Conservation (phyloP, 108 stramenopile species). For the Cylindrotheca closterium region DNA sequence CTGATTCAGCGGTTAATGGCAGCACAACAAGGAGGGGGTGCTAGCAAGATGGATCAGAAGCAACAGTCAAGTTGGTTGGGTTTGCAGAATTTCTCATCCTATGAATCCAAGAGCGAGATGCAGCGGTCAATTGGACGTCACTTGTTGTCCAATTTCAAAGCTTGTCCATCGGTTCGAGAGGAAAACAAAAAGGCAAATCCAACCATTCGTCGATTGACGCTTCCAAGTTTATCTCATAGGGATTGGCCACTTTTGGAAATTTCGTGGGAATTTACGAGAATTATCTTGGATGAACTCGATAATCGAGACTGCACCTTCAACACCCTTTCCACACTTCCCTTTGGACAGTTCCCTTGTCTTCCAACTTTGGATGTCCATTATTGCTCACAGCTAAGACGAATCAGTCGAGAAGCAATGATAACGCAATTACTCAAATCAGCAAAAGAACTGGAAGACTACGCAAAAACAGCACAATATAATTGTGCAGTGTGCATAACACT, state of each 20-base stretch:
- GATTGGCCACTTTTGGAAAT: conserved; percentile 70
- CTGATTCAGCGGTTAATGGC: conserved; percentile 41
- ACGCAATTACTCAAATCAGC: conserved; percentile 71
- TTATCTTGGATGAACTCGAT: conserved; percentile 69
- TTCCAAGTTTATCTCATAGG: conserved; percentile 60
- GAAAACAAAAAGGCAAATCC: conserved; percentile 35
- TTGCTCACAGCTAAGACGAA: conserved; percentile 71
- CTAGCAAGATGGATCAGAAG: conserved; percentile 13
- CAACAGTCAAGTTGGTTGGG: conserved; percentile 39
- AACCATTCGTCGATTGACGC: conserved; percentile 39
- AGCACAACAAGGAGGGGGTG: conserved; percentile 26
- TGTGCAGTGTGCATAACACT: conserved; percentile 78
- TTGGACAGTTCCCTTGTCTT: conserved; percentile 77
- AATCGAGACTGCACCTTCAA: conserved; percentile 58
- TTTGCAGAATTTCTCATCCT: conserved; percentile 29
- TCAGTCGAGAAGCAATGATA: conserved; percentile 84
- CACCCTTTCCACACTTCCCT: conserved; percentile 47
- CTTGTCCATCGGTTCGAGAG: conserved; percentile 46
- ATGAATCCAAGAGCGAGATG: conserved; percentile 27
- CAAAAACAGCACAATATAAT: conserved; percentile 74
- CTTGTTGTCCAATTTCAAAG: conserved; percentile 48
- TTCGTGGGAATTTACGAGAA: conserved; percentile 66
- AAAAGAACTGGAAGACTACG: conserved; percentile 81
- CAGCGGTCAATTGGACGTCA: conserved; percentile 29
- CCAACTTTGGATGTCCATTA: conserved; percentile 85